These are phyloP conservation scores for Aspergillus haitiensis DNA, from an alignment of 495 filamentous ascomycete species.

Conservation along the genomic window DNA sequence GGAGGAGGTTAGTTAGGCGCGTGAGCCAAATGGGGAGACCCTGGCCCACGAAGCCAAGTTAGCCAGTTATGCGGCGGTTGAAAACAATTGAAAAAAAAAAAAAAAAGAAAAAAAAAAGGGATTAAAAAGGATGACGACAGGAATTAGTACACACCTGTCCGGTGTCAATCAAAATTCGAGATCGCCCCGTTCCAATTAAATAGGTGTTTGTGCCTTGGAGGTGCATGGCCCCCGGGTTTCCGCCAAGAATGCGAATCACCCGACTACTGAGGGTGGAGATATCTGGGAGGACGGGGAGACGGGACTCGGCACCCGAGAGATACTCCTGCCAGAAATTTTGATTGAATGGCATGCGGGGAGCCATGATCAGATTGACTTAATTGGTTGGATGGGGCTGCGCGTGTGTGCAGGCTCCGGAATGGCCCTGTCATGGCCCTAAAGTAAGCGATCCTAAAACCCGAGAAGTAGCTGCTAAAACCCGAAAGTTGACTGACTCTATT, in stretches of 20 bases:
- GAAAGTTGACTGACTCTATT: background rate
- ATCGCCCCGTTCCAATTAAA: conserved; percentile 63
- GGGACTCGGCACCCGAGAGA: too few relatives aligned
- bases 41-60: conserved; percentile 32
- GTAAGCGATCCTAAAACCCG: background rate
- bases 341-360: background rate
- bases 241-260: conserved; percentile 55
- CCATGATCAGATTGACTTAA: background rate
- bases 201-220: conserved; percentile 75
- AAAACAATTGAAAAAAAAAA: background rate
- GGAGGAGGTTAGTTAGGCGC: conserved; percentile 23
- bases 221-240: conserved; percentile 65
- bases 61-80: too few relatives aligned
- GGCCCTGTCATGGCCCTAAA: background rate
- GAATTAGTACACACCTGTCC: conserved; percentile 32
- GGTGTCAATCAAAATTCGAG: conserved; percentile 68
- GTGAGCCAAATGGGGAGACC: conserved; percentile 32
- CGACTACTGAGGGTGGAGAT: conserved; percentile 42
- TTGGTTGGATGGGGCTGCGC: background rate
- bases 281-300: conserved; percentile 36
- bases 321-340: background rate
- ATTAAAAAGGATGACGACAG: background rate
- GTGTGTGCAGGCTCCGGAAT: background rate
- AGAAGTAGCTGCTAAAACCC: background rate
- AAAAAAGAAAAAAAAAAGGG: background rate